These are phyloP conservation scores for Monosporascus sp. DNA, from an alignment of 2,329 filamentous ascomycete species.

Conservation along the genomic window DNA sequence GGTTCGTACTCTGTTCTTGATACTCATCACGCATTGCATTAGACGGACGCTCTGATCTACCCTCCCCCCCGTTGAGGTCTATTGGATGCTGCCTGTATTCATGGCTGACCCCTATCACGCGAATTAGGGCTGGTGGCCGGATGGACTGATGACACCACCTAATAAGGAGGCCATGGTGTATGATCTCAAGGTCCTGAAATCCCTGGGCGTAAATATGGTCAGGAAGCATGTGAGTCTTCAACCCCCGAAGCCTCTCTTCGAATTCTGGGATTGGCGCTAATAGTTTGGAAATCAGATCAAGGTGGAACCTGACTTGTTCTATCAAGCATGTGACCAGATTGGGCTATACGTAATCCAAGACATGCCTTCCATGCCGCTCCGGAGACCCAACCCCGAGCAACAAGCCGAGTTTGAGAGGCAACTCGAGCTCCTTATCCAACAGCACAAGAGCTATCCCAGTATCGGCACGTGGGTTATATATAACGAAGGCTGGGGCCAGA, in stretches of 20 bases:
- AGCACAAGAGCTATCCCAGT: constrained; percentile 59
- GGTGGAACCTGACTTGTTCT: constrained; percentile 61
- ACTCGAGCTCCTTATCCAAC: constrained; percentile 54
- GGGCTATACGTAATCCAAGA: constrained; percentile 66
- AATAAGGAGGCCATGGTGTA: constrained; percentile 62
- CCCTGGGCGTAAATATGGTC: constrained; percentile 63
- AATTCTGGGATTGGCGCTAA: too few relatives aligned
- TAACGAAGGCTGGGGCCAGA: constrained; percentile 68
- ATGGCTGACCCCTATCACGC: too few relatives aligned
- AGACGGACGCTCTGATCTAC: neutral
- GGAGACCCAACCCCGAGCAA: constrained; percentile 33
- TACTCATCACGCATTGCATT: neutral
- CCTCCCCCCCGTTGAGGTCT: neutral
- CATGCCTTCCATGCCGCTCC: constrained; percentile 54
- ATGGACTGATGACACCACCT: constrained; percentile 61
- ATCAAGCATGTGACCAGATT: constrained; percentile 60
- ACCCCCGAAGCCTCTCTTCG: neutral
- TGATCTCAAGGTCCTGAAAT: constrained; percentile 59
- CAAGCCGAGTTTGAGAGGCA: constrained; percentile 52
- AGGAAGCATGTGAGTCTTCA: constrained; percentile 57
- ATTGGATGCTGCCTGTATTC: too few relatives aligned
- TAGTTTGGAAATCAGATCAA: constrained; percentile 45
- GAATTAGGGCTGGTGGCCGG: constrained; percentile 58
- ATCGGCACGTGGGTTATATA: constrained; percentile 66
- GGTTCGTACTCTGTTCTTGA: neutral